Conservation (phyloP, 371 early-diverging fungal genomes). For the Globomyces sp. region DNA sequence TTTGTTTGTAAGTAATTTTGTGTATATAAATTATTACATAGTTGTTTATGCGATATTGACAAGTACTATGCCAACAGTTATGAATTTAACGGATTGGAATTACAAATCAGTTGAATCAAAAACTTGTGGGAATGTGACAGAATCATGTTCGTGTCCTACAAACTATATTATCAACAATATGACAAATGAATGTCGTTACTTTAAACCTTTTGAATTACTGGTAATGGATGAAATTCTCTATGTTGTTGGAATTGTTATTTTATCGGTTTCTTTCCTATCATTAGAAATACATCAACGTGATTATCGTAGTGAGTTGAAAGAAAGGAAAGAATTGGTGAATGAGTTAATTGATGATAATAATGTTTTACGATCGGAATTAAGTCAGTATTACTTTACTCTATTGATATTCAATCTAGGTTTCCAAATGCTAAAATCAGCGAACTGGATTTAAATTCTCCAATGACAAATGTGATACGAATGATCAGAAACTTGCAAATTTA, state of each 20-base stretch:
- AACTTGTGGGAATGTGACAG: background rate
- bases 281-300: background rate
- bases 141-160: background rate
- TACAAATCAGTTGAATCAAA: background rate
- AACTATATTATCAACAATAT: background rate
- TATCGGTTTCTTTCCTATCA: conserved; percentile 1
- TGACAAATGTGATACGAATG: conserved; percentile 50
- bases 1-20: background rate
- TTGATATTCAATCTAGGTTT: background rate
- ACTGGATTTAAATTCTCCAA: conserved; percentile 52
- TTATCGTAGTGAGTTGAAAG: background rate
- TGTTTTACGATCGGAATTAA: conserved; percentile 1
- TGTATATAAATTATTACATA: background rate
- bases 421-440: conserved; percentile 10
- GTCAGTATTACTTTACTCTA: background rate
- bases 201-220: background rate
- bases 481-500: conserved; percentile 42
- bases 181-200: background rate
- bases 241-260: background rate
- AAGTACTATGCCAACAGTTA: background rate
- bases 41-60: conserved; percentile 12
- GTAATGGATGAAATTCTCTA: conserved; percentile 2
- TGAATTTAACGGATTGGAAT: background rate
- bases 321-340: conserved; percentile 10
- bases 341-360: background rate